Evolutionary conservation across 257 asterid genomes (phyloP), one percentile per base, ranked within the genome.

Genomic region (Solanum boliviense): DNA sequence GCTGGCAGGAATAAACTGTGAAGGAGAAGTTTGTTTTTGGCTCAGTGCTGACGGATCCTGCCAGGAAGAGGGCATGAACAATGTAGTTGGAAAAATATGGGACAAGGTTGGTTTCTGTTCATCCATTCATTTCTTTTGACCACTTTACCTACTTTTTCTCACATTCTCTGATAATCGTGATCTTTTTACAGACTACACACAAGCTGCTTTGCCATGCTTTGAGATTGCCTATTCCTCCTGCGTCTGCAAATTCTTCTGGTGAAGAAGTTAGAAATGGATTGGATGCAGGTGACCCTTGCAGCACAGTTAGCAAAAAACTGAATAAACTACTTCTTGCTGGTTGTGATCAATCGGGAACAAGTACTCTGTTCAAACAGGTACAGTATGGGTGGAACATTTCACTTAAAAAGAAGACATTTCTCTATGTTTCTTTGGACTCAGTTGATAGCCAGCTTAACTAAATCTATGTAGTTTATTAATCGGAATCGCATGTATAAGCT

Each of bases 311-410:
- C 89, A 89, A 46, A 89, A 20, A 21, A 84, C 65, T 88, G 52
- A 87, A 90, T 68, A 96, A 94, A 89, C 86, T 97, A 79, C 96
- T 97, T 79, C 93, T 97, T 25, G 92, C 93, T 62, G 99, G 99
- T 86, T 89, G 92, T 88, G 96, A 94, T 89, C 95, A 91, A 86
- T 97, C 99, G 2, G 99, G 99, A 67, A 93, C 98, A 1, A 96
- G 98, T 89, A 94, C 99, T 27, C 91, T 97, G 88, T 97, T 91
- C 88, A 97, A 97, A 91, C 99, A 96, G 97, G 99, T 96, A 92
- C n/a, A 36, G 36, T 78, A 68, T 29, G 25, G 83, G 11, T 44
- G 65, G 75, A 41, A 60, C 13, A 13, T 58, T 67, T 65, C 73
- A 29, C 62, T 36, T 10, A 38, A 65, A 52, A 23, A n/a, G 78